A percentile compares a stretch with the other conserved stretches of the same genome.
Conservation (phyloP, 768 basidiomycete genomes). For the Mycena leptocephala region DNA sequence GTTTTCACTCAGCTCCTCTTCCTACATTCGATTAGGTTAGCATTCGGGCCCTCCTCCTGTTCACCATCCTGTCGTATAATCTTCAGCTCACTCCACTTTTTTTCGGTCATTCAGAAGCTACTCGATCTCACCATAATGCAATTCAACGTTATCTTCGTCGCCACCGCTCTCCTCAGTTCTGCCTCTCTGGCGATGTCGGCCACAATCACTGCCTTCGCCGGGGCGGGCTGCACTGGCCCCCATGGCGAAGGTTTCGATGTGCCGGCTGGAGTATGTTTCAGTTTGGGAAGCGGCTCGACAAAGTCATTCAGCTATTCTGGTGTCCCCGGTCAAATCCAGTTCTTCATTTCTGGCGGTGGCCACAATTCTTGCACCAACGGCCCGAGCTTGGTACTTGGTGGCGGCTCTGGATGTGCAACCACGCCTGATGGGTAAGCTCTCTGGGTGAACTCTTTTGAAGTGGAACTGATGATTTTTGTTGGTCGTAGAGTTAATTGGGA, state of each 20-base stretch:
- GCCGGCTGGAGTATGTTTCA: constrained; percentile 23
- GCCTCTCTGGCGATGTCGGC: constrained; percentile 6
- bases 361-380: constrained; percentile 39
- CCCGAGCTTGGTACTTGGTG: neutral
- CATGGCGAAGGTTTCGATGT: neutral
- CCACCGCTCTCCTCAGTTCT: constrained; percentile 4
- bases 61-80: neutral
- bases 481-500: neutral
- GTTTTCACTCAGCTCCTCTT: too few relatives aligned
- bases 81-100: constrained; percentile 6
- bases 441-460: too few relatives aligned
- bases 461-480: neutral
- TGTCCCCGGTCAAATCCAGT: constrained; percentile 28
- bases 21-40: too few relatives aligned
- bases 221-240: constrained; percentile 20
- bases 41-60: neutral
- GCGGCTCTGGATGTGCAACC: neutral
- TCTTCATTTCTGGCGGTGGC: constrained; percentile 36
- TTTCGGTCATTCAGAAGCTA: constrained; percentile 31
- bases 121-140: constrained; percentile 35
- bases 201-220: neutral
- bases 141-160: constrained; percentile 30
- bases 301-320: constrained; percentile 40
- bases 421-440: neutral
- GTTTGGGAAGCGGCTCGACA: constrained; percentile 26